Evolutionary conservation across 1,284 basidiomycete species (phyloP).

Genomic region (Ustilago sp.): DNA sequence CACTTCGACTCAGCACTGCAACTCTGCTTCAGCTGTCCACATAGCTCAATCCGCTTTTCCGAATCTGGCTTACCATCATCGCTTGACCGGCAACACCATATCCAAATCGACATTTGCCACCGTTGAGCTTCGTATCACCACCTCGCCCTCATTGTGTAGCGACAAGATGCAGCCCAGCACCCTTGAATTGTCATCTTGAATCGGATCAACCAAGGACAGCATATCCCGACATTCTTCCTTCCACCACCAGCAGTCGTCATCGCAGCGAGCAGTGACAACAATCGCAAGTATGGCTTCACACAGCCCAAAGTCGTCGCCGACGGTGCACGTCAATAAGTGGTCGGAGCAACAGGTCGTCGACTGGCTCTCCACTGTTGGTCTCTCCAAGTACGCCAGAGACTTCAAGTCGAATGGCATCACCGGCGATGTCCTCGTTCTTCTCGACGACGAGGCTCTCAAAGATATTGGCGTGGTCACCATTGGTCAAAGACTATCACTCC

Average conservation of each 20-base stretch:
- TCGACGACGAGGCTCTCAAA: slow-evolving; percentile 65
- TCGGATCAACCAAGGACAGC: neutral
- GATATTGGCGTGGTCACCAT: slow-evolving; percentile 65
- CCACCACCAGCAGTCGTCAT: neutral
- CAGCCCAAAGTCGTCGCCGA: slow-evolving; percentile 45
- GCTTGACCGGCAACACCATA: neutral
- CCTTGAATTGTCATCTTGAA: neutral
- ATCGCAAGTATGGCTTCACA: slow-evolving; percentile 31
- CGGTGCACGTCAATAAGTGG: slow-evolving; percentile 59
- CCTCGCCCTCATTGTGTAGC: neutral
- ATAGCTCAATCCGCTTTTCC: neutral
- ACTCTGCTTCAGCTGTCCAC: neutral
- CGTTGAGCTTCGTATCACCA: neutral
- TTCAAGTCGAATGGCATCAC: slow-evolving; percentile 63
- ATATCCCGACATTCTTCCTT: neutral
- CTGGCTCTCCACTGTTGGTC: slow-evolving; percentile 56
- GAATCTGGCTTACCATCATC: neutral
- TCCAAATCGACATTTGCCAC: neutral
- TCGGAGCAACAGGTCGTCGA: slow-evolving; percentile 53
- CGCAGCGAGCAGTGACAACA: neutral
- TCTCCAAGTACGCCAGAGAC: slow-evolving; percentile 47
- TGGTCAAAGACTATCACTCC: slow-evolving; percentile 64
- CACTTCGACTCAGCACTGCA: neutral
- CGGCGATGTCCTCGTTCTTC: slow-evolving; percentile 65
- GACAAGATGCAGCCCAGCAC: slow-evolving; percentile 2